Conservation (phyloP, 345 rosid genomes). For the Dipteronia sinensis region DNA sequence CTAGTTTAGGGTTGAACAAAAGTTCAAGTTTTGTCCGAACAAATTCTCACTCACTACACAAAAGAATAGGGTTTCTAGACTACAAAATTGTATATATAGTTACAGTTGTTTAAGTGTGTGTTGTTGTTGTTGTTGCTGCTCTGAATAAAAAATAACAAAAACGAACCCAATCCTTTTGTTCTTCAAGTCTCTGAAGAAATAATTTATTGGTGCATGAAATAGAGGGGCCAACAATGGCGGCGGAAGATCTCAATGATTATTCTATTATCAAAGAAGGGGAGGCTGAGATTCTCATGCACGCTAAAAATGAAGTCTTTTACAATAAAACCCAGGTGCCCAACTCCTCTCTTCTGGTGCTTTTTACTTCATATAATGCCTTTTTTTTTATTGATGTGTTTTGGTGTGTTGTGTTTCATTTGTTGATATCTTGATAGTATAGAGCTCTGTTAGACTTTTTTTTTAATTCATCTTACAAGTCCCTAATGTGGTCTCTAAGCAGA, state of each 20-base stretch:
- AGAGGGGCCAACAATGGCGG: slow-evolving; percentile 27
- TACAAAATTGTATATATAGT: neutral
- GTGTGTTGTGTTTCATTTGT: slow-evolving; percentile 17
- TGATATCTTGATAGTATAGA: neutral
- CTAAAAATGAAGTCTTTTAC: slow-evolving; percentile 88
- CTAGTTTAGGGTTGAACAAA: slow-evolving; percentile 32
- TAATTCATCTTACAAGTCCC: neutral
- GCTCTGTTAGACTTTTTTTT: neutral
- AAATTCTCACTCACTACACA: neutral
- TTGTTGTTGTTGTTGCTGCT: slow-evolving; percentile 11
- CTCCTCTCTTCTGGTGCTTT: slow-evolving; percentile 12
- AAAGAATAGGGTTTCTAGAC: slow-evolving; percentile 6
- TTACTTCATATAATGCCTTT: slow-evolving; percentile 1
- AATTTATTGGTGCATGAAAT: slow-evolving; percentile 20
- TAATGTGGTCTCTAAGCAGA: neutral
- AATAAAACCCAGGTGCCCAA: slow-evolving; percentile 82
- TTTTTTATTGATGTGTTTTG: slow-evolving; percentile 4
- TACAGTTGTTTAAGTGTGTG: neutral
- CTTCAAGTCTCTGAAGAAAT: neutral
- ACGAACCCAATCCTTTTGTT: neutral
- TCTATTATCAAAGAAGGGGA: slow-evolving; percentile 91
- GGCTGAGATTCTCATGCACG: slow-evolving; percentile 95
- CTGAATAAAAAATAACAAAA: neutral
- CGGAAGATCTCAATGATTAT: slow-evolving; percentile 68
- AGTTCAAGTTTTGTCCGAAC: neutral